Evolutionary conservation across 805 yeast species (phyloP), one percentile per base, ranked within the genome.

Genomic region (Clavispora santaluciae): DNA sequence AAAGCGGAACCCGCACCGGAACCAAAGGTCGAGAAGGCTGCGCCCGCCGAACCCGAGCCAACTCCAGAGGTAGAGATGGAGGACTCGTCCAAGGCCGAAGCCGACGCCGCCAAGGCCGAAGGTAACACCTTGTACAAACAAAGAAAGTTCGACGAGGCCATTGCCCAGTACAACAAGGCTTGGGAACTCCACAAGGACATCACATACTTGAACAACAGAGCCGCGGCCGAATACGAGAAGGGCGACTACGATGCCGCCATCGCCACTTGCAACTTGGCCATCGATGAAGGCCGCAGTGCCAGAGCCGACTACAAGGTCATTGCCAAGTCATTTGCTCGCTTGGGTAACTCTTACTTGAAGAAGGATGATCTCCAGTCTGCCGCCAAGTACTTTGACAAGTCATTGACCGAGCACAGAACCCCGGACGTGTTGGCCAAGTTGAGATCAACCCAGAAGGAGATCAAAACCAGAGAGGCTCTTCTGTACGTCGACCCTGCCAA

Each of bases 211-310:
- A 93, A 95, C 73, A 93, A 93, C 74, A 81, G 95, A 57, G 93
- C 99, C 29, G 98, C 99, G 42, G 99, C 99, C 24, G 96, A 93
- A 67, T 93, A 67, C 59, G 99, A 93, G 69, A 88, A 90, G 64
- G 96, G 93, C 47, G 96, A 89, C 57, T 86, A 77, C 56, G 96
- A 89, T 43, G 66, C 81, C 9, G 90, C 96, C 30, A 86, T 93
- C 50, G 66, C 73, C 44, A 87, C 97, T 4, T 83, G 96, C 63
- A 69, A 78, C 53, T 66, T 67, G 37, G 98, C 99, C 20, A 77
- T 91, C 48, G 96, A 87, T 31, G 81, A 86, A 61, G 96, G 96
- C 50, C 79, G 96, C 69, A 91, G 83, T 53, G 56, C 75, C 62
- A 86, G 95, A 66, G 90, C 96, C 12, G 97, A 93, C 64, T 93